Base-by-base conservation (phyloP, 495 filamentous ascomycete species). In the Penicillium chermesinum region DNA sequence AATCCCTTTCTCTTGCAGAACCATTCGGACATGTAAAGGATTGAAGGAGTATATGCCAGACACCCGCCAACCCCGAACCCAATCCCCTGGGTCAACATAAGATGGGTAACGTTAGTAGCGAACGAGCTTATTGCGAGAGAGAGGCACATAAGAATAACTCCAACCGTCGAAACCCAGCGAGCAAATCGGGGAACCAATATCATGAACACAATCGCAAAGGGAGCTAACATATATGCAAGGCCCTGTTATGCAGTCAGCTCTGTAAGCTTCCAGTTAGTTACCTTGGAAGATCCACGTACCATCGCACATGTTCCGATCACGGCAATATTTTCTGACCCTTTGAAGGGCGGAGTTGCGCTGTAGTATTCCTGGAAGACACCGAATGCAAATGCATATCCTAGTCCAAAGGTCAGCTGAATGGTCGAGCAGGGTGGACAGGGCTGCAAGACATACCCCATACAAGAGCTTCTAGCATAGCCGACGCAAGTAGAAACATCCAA, bases 321-420 rank as follows among this genome's bases (percentile, higher is more conserved):
- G n/a, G 75, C 65, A 35, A 79, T 64, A 19, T 56, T 61, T 3
- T 34, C 52, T 9, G 71, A 71, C 9, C 65, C 33, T 44, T 33
- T 66, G 6, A 70, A 84, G 52, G 66, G 75, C 53, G 58, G 41
- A 50, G 77, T 70, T 13, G 62, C 65, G 34, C 53, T 65, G 51
- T 81, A 83, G 48, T 82, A 81, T 13, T 72, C 69, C 53, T 83
- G 74, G 33, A 83, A 83, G 7, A 83, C 60, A 20, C 81, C 81
- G 45, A 78, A 87, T 0, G 79, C 71, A 57, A 77, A 82, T 2
- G 81, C 75, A 56, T 83, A 86, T 22, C 84, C 82, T 84, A 32
- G 5, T 18, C 14, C 15, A 3, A 2, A 18, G 2, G 17, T 50
- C 21, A 50, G 40, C 27, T 49, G 13, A n/a, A n/a, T n/a, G n/a